These are phyloP conservation scores for Heritiera fomes DNA, from an alignment of 345 rosid species.

Conservation along the genomic window DNA sequence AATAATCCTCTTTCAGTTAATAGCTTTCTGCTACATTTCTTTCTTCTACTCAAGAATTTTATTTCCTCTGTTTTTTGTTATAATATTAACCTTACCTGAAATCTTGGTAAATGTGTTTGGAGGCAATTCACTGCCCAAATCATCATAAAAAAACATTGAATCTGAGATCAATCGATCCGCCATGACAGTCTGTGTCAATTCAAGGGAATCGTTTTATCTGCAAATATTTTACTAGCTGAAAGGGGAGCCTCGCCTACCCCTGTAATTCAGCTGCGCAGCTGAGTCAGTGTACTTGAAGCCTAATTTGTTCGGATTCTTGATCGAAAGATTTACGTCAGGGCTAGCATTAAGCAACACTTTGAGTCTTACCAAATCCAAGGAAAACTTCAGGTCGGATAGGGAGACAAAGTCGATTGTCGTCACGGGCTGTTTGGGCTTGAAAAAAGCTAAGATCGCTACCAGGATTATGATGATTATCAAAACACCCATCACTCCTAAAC, in stretches of 20 bases:
- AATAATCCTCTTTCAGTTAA: no score
- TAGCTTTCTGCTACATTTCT: no score
- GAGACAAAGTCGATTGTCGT: constrained; percentile 46
- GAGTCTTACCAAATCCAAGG: constrained; percentile 29
- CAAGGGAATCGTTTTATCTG: constrained; percentile 46
- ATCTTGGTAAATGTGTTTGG: constrained; percentile 42
- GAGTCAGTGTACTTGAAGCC: constrained; percentile 52
- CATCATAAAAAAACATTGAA: constrained; percentile 42
- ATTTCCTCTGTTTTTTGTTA: no score
- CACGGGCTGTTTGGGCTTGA: constrained; percentile 63
- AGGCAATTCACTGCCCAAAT: constrained; percentile 38
- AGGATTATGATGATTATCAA: constrained; percentile 39
- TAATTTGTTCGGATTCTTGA: constrained; percentile 72
- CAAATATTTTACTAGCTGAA: constrained; percentile 48
- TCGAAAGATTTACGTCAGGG: constrained; percentile 46
- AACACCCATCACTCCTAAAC: constrained; percentile 20
- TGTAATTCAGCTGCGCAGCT: constrained; percentile 55
- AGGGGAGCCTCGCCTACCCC: constrained; percentile 72
- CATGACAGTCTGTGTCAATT: constrained; percentile 71
- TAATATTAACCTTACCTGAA: constrained; percentile 61
- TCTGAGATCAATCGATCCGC: constrained; percentile 60
- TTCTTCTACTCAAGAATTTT: no score
- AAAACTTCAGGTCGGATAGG: constrained; percentile 35
- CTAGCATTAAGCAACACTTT: constrained; percentile 46
- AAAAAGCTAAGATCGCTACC: constrained; percentile 52